phyloP scores from a whole-genome alignment of 1,139 yeast species.

The Geotrichum europaeum region DNA sequence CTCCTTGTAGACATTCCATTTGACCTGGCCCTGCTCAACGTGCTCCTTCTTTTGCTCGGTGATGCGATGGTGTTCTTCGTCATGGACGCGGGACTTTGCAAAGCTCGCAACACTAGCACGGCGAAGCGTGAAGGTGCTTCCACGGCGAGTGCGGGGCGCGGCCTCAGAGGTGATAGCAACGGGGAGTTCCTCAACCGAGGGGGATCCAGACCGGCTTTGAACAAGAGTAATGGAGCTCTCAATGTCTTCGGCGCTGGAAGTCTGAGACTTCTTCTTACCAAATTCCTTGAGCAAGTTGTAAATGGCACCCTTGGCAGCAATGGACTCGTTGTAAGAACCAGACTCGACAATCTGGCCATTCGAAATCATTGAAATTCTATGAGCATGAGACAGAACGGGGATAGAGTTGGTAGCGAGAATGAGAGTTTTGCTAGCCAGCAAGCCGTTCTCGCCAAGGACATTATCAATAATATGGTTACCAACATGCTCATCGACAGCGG shows the following conservation, averaged over 20 bases:
- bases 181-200: conserved; percentile 5
- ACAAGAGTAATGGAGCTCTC: conserved; percentile 5
- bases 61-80: conserved; percentile 28
- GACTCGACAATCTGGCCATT: conserved; percentile 76
- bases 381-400: conserved; percentile 74
- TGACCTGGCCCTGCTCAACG: conserved; percentile 89
- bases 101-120: conserved; percentile 66
- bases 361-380: conserved; percentile 62
- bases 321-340: conserved; percentile 61
- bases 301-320: conserved; percentile 49
- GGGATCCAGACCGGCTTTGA: not conserved
- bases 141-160: conserved; percentile 26
- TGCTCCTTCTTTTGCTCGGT: conserved; percentile 48
- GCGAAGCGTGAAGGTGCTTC: conserved; percentile 46
- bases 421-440: conserved; percentile 68
- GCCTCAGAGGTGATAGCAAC: conserved; percentile 4
- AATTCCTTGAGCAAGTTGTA: conserved; percentile 64
- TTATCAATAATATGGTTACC: conserved; percentile 76
- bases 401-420: conserved; percentile 86
- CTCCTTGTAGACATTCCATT: conserved; percentile 76
- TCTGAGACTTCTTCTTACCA: conserved; percentile 47
- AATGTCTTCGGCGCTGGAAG: not conserved
- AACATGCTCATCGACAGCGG: conserved; percentile 95
- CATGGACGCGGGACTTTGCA: conserved; percentile 34
- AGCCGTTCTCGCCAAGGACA: conserved; percentile 76